Conservation (phyloP, 1,139 yeast species). For the Trichomonascaceae sp. region DNA sequence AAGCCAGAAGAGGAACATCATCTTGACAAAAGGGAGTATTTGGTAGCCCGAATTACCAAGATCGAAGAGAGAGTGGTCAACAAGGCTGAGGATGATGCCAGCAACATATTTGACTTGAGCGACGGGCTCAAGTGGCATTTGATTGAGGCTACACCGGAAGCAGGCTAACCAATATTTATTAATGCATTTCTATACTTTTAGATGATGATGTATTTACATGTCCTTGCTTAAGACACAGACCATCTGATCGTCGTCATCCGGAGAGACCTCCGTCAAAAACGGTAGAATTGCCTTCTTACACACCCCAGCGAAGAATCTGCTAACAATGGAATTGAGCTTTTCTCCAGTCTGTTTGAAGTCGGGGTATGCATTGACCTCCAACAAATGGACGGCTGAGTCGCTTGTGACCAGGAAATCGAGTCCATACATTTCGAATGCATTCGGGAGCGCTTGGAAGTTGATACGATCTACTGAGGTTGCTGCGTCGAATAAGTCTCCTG, state of each 20-base stretch:
- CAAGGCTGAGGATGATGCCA: constrained; percentile 13
- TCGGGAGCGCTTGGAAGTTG: constrained; percentile 75
- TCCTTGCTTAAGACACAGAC: no score
- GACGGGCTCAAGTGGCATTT: constrained; percentile 29
- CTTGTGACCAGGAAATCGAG: constrained; percentile 68
- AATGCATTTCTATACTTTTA: not conserved
- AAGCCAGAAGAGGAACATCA: constrained; percentile 27
- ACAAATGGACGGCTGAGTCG: constrained; percentile 39
- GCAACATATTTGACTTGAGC: constrained; percentile 38
- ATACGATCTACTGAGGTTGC: constrained; percentile 68
- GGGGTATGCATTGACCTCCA: constrained; percentile 90
- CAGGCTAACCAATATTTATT: no score
- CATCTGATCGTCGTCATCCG: constrained; percentile 1
- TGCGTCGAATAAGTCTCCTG: constrained; percentile 68
- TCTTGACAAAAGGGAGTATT: constrained; percentile 45
- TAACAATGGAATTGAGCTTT: constrained; percentile 50
- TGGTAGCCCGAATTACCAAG: constrained; percentile 46
- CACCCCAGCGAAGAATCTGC: constrained; percentile 20
- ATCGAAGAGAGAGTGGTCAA: constrained; percentile 34
- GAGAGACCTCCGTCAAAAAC: constrained; percentile 9
- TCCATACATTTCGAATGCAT: constrained; percentile 81
- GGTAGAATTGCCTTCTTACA: constrained; percentile 17
- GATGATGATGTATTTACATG: not conserved
- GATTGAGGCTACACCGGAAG: constrained; percentile 19
- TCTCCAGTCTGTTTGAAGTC: constrained; percentile 93